Percentiles rank a stretch among this genome's conserved stretches.
These are phyloP conservation scores for Dovyalis caffra DNA, from an alignment of 345 rosid species.

Conservation along the genomic window DNA sequence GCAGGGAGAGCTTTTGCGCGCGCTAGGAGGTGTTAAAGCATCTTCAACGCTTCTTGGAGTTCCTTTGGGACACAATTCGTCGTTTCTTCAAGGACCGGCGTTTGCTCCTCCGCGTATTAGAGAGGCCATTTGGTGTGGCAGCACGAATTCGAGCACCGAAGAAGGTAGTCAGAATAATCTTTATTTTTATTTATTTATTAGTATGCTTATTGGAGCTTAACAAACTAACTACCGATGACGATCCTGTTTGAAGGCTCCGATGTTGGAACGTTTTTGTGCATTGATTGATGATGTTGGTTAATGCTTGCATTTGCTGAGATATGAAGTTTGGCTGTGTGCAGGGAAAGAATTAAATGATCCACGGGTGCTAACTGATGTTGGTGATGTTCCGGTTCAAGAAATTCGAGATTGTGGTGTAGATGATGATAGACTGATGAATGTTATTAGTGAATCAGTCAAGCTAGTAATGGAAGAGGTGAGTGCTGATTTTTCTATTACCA, in stretches of 20 bases:
- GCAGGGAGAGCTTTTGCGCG: conserved; percentile 89
- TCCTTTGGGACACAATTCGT: conserved; percentile 94
- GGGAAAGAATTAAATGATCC: conserved; percentile 92
- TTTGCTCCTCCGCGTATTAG: conserved; percentile 97
- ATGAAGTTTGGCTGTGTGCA: conserved; percentile 26
- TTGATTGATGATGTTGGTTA: not conserved
- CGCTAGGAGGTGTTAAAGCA: conserved; percentile 74
- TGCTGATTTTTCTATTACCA: not conserved
- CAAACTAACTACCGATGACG: too few relatives aligned
- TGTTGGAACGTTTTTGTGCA: not conserved
- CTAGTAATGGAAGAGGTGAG: conserved; percentile 87
- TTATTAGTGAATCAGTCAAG: conserved; percentile 82
- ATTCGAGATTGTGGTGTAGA: conserved; percentile 95
- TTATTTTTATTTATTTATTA: not conserved
- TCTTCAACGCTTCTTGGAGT: conserved; percentile 84
- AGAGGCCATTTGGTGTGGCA: conserved; percentile 99
- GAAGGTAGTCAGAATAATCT: conserved; percentile 49
- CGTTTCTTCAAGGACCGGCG: conserved; percentile 98
- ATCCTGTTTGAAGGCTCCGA: not conserved
- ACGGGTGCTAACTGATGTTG: conserved; percentile 87
- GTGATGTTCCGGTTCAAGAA: conserved; percentile 97
- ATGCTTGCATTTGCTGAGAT: not conserved
- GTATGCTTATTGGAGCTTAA: not conserved
- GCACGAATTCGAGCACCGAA: conserved; percentile 92
- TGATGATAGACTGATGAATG: conserved; percentile 91